Evolutionary conservation across 2,329 filamentous ascomycete genomes (phyloP), one percentile per base, ranked within the genome.

Genomic region (Paecilomyces sp.): DNA sequence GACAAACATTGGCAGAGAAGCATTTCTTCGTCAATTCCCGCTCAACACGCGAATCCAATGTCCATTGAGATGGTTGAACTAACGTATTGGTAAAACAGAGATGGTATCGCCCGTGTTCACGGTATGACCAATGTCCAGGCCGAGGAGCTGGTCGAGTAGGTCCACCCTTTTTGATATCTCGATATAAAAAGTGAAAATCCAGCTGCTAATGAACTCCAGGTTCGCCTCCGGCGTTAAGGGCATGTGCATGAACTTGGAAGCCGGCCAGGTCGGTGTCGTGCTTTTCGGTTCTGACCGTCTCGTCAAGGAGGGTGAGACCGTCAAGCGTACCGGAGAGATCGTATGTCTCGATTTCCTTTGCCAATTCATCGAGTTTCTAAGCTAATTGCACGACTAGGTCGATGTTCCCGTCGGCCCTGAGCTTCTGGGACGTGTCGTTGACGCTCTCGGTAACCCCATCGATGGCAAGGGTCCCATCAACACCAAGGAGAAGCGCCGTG

Each of bases 221-320:
- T 99, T 99, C 85, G 91, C 94, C 75, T 99, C 94, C 69, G 94
- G 94, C 81, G 94, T 97, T 82, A 97, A 97, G 89, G 94, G 94
- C 81, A 99, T 99, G 94, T 97, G 93, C 91, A 97, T 99, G 93
- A 99, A 99, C 90, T 88, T 99, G 83, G 94, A 99, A 85, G 94
- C 94, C 81, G 94, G 94, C 80, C 94, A 97, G 83, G 94, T 99
- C 84, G 94, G 94, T 96, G 92, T 99, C 76, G 94, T 99, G 87
- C 87, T 99, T 77, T 99, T 99, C 87, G 94, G 94, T 88, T 97
- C 94, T 77, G 94, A 99, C 84, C 92, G 94, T 92, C 87, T 97
- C 74, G 94, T 99, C 88, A 94, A 91, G 86, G 94, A 99, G 83
- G 94, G 94, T 77, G 93, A 99, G 87, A 93, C 90, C 69, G 94